Conservation (phyloP, 306 rosid species). For the Quercus agrifolia region DNA sequence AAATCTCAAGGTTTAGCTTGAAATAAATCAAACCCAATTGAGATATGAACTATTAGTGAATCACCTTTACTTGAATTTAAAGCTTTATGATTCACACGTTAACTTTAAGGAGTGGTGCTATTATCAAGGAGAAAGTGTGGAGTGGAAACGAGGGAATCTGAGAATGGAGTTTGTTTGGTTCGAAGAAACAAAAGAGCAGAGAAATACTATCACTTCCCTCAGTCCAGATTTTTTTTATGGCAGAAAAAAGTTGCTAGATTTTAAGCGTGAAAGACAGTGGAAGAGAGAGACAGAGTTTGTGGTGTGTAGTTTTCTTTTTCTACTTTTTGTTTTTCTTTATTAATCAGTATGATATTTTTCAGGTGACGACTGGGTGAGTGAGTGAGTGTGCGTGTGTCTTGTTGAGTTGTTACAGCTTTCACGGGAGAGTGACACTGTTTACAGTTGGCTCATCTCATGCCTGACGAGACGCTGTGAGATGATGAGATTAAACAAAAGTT, state of each 20-base stretch:
- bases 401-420: neutral
- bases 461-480: no score
- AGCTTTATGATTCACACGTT: conserved; percentile 9
- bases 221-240: conserved; percentile 19
- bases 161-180: conserved; percentile 12
- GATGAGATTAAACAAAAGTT: no score
- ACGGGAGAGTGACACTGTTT: neutral
- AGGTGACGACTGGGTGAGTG: neutral
- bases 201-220: conserved; percentile 1
- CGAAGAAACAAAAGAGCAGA: conserved; percentile 4
- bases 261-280: neutral
- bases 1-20: neutral
- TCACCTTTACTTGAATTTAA: conserved; percentile 36
- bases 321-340: no score
- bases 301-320: neutral
- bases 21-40: neutral
- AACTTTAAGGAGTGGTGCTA: neutral
- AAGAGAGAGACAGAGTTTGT: conserved; percentile 1
- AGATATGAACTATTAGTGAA: neutral
- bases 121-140: conserved; percentile 10
- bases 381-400: neutral
- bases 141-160: neutral
- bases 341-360: neutral
- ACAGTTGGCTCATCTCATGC: neutral
- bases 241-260: neutral